A percentile compares a stretch with the other conserved stretches of the same genome.
These are phyloP conservation scores for Laburnicola sp. DNA, from an alignment of 2,329 filamentous ascomycete species.

Conservation along the genomic window DNA sequence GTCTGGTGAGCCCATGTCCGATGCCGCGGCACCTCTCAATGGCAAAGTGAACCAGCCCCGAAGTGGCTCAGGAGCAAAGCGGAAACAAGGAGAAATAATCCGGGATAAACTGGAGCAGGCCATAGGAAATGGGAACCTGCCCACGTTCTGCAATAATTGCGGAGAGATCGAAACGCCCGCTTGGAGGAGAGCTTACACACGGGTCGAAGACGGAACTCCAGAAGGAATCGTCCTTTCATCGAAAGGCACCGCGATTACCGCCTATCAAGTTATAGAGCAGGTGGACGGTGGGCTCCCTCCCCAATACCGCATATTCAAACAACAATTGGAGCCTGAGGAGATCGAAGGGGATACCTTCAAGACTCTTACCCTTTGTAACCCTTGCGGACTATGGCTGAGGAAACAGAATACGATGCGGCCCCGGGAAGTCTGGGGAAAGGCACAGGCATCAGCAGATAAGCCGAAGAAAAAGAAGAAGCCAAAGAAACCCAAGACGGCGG, in stretches of 20 bases:
- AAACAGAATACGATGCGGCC: slow-evolving; percentile 87
- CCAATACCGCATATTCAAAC: slow-evolving; percentile 77
- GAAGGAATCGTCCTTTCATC: slow-evolving; percentile 71
- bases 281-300: slow-evolving; percentile 64
- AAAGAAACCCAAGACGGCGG: slow-evolving; percentile 52
- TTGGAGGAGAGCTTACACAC: slow-evolving; percentile 92
- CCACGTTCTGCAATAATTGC: slow-evolving; percentile 88
- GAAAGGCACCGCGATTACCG: slow-evolving; percentile 69
- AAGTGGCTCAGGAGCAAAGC: slow-evolving; percentile 62
- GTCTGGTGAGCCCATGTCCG: slow-evolving; percentile 43
- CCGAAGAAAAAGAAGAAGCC: slow-evolving; percentile 35
- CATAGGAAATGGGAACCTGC: slow-evolving; percentile 79
- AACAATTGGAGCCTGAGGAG: slow-evolving; percentile 67
- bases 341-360: slow-evolving; percentile 63
- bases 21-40: slow-evolving; percentile 32
- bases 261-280: slow-evolving; percentile 35
- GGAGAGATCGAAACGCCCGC: slow-evolving; percentile 95
- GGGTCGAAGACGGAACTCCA: slow-evolving; percentile 70
- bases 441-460: slow-evolving; percentile 52
- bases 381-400: slow-evolving; percentile 91
- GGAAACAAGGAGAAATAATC: slow-evolving; percentile 62
- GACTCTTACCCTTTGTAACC: slow-evolving; percentile 83
- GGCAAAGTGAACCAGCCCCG: slow-evolving; percentile 30
- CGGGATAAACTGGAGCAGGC: slow-evolving; percentile 58
- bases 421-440: slow-evolving; percentile 70